These are phyloP conservation scores for Pyrenochaeta sp. DNA, from an alignment of 2,329 filamentous ascomycete genomes.

Conservation along the genomic window DNA sequence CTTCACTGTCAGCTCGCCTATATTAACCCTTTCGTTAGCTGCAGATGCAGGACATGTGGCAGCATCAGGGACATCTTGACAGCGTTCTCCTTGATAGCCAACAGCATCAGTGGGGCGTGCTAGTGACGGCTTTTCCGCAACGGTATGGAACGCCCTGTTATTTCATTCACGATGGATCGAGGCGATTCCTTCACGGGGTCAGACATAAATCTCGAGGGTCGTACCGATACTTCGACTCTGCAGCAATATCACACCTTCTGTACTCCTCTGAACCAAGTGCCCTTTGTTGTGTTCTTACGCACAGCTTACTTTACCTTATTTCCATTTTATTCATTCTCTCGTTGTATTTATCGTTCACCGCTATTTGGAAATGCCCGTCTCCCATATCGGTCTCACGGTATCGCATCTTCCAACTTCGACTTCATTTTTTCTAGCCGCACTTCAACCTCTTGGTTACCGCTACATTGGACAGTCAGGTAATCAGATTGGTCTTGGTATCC, in stretches of 20 bases:
- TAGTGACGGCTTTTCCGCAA: constrained; percentile 42
- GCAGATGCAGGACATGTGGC: constrained; percentile 52
- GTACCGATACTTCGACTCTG: constrained; percentile 27
- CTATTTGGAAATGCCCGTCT: constrained; percentile 63
- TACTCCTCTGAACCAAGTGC: constrained; percentile 14
- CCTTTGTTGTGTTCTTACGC: constrained; percentile 21
- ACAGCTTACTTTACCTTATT: constrained; percentile 3
- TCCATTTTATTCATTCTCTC: neutral
- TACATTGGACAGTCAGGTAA: constrained; percentile 71
- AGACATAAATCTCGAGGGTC: constrained; percentile 44
- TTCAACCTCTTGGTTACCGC: constrained; percentile 79
- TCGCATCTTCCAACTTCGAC: constrained; percentile 79
- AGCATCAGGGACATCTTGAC: constrained; percentile 45
- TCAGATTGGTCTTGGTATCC: constrained; percentile 68
- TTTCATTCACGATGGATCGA: constrained; percentile 34
- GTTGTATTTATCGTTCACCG: constrained; percentile 14
- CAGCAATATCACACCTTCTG: constrained; percentile 19
- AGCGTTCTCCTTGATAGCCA: constrained; percentile 47
- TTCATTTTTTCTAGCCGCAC: constrained; percentile 82
- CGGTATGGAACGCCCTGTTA: constrained; percentile 41
- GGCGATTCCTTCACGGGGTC: constrained; percentile 29
- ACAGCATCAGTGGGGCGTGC: constrained; percentile 46
- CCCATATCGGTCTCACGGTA: constrained; percentile 72
- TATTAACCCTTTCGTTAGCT: constrained; percentile 43
- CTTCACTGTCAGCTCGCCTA: constrained; percentile 35